Conservation (phyloP, 345 rosid genomes). For the Brassica nigra region DNA sequence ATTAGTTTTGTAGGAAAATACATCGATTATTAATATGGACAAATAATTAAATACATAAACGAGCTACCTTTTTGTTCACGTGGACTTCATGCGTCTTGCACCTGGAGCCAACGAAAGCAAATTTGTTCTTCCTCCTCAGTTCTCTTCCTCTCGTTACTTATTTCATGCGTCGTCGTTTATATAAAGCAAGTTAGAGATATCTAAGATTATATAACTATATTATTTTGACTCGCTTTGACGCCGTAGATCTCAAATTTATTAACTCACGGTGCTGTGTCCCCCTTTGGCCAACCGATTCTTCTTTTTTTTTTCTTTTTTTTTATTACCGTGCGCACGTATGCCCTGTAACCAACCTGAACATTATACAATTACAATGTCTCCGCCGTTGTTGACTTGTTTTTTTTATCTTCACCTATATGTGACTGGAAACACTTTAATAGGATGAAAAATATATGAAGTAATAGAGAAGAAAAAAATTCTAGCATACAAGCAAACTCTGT, state of each 20-base stretch:
- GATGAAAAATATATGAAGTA: neutral
- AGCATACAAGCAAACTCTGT: no score
- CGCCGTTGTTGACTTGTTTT: neutral
- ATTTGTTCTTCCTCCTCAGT: neutral
- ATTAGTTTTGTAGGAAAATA: neutral
- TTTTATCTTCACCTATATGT: neutral
- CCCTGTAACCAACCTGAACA: neutral
- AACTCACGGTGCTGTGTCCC: neutral
- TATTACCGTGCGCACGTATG: neutral
- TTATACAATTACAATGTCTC: neutral
- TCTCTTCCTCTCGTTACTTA: neutral
- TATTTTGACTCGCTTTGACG: conserved; percentile 13
- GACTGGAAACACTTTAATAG: neutral
- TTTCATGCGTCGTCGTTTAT: neutral
- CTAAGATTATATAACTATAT: neutral
- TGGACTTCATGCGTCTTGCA: neutral
- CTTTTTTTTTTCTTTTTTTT: neutral
- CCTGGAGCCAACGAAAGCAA: neutral
- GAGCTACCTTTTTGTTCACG: conserved; percentile 8
- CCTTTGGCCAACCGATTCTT: neutral
- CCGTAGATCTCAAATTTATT: conserved; percentile 22
- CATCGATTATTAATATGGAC: neutral
- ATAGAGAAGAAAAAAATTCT: neutral
- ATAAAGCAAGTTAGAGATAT: neutral
- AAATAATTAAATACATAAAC: neutral